Conservation (phyloP, 2,329 filamentous ascomycete species). For the Mycosphaerelloides madeirae region DNA sequence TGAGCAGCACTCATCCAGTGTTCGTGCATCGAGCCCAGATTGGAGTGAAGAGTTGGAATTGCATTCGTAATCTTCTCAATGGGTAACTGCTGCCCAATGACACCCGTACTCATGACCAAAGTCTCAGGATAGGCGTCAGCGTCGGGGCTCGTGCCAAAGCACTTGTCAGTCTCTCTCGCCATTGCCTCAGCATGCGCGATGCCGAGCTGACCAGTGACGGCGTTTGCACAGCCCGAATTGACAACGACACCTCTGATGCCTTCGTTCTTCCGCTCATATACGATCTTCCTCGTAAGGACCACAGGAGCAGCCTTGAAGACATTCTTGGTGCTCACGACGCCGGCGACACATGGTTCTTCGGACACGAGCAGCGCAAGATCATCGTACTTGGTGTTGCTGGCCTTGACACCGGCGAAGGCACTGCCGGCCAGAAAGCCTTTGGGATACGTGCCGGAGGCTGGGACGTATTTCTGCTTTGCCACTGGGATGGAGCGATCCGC, state of each 20-base stretch:
- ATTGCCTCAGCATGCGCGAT: constrained; percentile 83
- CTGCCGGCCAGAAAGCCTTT: constrained; percentile 84
- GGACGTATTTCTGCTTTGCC: constrained; percentile 86
- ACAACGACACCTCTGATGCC: constrained; percentile 79
- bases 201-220: constrained; percentile 86
- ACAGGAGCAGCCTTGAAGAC: constrained; percentile 97
- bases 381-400: constrained; percentile 83
- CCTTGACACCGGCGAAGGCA: constrained; percentile 88
- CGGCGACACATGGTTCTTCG: constrained; percentile 76
- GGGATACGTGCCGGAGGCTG: constrained; percentile 78
- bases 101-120: constrained; percentile 97
- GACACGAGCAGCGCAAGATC: constrained; percentile 87
- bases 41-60: constrained; percentile 70
- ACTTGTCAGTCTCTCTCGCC: constrained; percentile 70
- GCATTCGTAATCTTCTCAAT: constrained; percentile 83
- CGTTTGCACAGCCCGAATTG: constrained; percentile 96
- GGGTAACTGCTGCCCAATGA: constrained; percentile 90
- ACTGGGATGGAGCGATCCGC: constrained; percentile 60
- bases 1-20: constrained; percentile 83
- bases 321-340: constrained; percentile 95
- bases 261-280: constrained; percentile 55
- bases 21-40: constrained; percentile 69
- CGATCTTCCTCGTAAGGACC: constrained; percentile 68
- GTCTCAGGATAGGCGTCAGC: constrained; percentile 51
- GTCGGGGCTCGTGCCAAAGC: constrained; percentile 44